Percentiles rank a stretch among this genome's conserved stretches.
These are phyloP conservation scores for Mucor plumbeus DNA, from an alignment of 371 early-diverging fungal species.

Conservation along the genomic window DNA sequence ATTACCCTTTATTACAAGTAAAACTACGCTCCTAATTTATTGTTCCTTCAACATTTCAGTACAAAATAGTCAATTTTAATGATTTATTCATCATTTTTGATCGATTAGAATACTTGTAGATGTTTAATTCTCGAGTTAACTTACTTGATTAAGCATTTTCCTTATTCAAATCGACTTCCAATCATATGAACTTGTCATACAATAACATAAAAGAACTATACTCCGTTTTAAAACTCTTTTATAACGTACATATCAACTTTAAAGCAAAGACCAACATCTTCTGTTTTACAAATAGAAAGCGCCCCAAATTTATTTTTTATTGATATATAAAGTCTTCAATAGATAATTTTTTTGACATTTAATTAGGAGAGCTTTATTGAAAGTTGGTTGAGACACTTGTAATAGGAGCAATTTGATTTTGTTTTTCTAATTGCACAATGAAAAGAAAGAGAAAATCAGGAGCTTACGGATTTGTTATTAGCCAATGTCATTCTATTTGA, in stretches of 20 bases:
- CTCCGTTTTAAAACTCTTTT: not conserved
- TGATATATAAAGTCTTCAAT: not conserved
- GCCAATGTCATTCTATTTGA: not conserved
- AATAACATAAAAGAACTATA: not conserved
- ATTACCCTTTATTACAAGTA: not conserved
- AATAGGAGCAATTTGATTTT: not conserved
- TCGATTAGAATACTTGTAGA: not conserved
- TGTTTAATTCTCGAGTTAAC: not conserved
- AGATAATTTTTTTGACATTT: not conserved
- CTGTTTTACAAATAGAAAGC: not conserved
- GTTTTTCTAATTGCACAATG: not conserved
- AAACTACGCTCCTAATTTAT: not conserved
- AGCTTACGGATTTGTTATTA: not conserved
- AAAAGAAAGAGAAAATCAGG: constrained; percentile 1
- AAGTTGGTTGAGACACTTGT: not conserved
- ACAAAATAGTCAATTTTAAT: not conserved
- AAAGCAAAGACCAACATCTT: not conserved
- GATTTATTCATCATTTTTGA: not conserved
- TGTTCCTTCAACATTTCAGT: not conserved
- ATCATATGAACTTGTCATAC: constrained; percentile 9
- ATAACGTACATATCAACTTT: not conserved
- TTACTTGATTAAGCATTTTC: not conserved
- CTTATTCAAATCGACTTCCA: not conserved
- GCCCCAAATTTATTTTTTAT: not conserved
- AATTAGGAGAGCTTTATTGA: not conserved